Conservation (phyloP, 2,329 filamentous ascomycete genomes). For the Pezicula neosporulosa region DNA sequence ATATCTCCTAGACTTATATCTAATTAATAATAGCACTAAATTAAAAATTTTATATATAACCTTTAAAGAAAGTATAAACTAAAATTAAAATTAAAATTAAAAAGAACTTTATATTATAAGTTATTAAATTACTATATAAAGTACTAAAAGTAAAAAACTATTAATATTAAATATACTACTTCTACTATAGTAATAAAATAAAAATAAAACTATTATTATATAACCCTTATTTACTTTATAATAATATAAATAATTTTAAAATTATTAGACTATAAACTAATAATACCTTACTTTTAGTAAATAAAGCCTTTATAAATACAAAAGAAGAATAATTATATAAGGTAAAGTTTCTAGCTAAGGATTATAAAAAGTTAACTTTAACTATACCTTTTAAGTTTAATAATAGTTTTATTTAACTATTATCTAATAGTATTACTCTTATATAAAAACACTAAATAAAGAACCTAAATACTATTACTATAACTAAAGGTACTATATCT, state of each 20-base stretch:
- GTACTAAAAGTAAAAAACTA: neutral
- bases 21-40: too few species aligned
- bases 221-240: too few species aligned
- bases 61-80: too few species aligned
- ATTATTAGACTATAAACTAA: too few species aligned
- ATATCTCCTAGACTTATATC: too few species aligned
- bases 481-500: neutral
- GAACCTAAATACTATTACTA: neutral
- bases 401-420: neutral
- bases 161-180: conserved; percentile 1
- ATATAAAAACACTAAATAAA: neutral
- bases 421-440: neutral
- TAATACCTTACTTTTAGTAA: too few species aligned
- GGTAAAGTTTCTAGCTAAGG: neutral
- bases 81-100: too few species aligned
- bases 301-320: too few species aligned
- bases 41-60: too few species aligned
- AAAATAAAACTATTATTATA: conserved; percentile 1
- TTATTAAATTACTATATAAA: conserved; percentile 1
- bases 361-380: neutral
- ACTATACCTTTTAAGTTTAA: neutral
- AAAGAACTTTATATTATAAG: neutral
- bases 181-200: neutral
- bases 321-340: too few species aligned
- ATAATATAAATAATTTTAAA: too few species aligned